Evolutionary conservation across 2,329 filamentous ascomycete genomes (phyloP).

Genomic region (Aspergillus sp.): DNA sequence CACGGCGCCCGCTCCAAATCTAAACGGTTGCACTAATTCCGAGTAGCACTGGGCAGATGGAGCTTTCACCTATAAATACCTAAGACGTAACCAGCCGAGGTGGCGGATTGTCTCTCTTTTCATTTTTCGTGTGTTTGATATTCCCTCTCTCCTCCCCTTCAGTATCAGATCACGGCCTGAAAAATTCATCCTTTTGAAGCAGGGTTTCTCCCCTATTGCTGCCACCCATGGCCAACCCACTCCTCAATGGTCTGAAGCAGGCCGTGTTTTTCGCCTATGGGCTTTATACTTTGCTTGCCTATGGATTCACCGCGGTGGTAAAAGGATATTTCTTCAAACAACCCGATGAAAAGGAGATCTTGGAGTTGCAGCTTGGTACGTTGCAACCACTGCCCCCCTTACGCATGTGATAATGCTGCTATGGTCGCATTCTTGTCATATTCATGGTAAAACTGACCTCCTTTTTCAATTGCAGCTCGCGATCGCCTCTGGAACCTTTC

Average conservation of each 20-base stretch:
- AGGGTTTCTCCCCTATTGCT: neutral
- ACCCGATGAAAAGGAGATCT: constrained; percentile 38
- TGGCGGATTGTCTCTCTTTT: too few species aligned
- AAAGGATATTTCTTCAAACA: constrained; percentile 39
- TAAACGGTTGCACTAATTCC: too few species aligned
- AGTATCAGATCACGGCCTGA: too few species aligned
- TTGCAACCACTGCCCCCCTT: neutral
- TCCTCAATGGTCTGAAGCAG: constrained; percentile 19
- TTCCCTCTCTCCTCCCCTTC: neutral
- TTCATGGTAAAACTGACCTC: neutral
- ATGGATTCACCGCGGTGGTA: constrained; percentile 28
- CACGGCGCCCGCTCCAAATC: too few species aligned
- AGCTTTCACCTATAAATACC: too few species aligned
- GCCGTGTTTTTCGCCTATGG: constrained; percentile 32
- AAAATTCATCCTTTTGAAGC: neutral
- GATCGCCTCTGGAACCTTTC: constrained; percentile 56
- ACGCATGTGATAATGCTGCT: neutral
- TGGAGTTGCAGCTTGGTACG: constrained; percentile 43
- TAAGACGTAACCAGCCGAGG: too few species aligned
- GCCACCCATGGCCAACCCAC: constrained; percentile 22
- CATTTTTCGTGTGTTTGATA: neutral
- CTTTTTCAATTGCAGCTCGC: constrained; percentile 40
- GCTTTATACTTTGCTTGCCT: constrained; percentile 35
- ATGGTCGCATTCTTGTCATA: neutral
- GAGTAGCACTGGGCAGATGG: too few species aligned